Evolutionary conservation across 2,329 filamentous ascomycete genomes (phyloP).

Genomic region (Penicillium sp.): DNA sequence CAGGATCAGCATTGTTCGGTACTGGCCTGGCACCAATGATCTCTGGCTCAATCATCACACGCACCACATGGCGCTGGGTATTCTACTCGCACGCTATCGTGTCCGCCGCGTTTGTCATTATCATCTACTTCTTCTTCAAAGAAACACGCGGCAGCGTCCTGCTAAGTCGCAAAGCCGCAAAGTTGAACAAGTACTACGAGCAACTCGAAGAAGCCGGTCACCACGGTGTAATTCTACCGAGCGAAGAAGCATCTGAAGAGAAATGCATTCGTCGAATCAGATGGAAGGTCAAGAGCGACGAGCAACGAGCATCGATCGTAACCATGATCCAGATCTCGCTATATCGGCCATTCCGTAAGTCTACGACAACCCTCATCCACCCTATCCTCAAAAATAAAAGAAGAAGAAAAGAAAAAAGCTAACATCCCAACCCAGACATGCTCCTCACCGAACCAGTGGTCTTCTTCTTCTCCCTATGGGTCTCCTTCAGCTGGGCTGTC

Average conservation of each 20-base stretch:
- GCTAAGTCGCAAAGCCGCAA: conserved; percentile 70
- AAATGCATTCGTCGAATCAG: conserved; percentile 58
- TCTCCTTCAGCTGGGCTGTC: conserved; percentile 84
- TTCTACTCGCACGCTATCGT: conserved; percentile 82
- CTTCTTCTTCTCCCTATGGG: conserved; percentile 79
- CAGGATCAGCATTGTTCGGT: conserved; percentile 73
- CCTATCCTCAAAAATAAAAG: neutral
- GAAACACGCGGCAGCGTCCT: conserved; percentile 83
- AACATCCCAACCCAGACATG: conserved; percentile 43
- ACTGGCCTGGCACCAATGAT: conserved; percentile 77
- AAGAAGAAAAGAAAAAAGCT: neutral
- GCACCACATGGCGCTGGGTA: conserved; percentile 76
- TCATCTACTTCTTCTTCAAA: conserved; percentile 69
- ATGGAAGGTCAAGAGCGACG: conserved; percentile 78
- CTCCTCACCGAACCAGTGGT: conserved; percentile 64
- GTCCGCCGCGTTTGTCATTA: conserved; percentile 61
- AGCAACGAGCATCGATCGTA: conserved; percentile 66
- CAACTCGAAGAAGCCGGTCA: conserved; percentile 66
- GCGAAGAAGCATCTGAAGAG: conserved; percentile 27
- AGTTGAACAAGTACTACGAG: conserved; percentile 77
- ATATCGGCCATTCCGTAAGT: conserved; percentile 69
- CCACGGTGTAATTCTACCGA: conserved; percentile 53
- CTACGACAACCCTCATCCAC: neutral
- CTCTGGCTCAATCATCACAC: conserved; percentile 66
- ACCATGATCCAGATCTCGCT: conserved; percentile 73